Evolutionary conservation across 495 filamentous ascomycete genomes (phyloP).

Genomic region (Podospora conica): DNA sequence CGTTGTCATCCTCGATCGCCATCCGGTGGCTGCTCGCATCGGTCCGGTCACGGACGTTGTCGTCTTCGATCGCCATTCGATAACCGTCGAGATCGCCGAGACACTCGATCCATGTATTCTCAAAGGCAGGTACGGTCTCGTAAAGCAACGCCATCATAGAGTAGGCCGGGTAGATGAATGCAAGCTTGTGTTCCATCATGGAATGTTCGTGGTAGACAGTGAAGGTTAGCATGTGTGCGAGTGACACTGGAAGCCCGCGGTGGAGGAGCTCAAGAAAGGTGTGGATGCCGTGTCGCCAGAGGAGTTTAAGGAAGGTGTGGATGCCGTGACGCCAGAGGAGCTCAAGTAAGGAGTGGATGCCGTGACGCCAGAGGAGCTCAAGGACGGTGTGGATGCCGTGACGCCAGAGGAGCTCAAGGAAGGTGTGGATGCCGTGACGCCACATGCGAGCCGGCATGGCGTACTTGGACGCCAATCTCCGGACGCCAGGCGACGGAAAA

Average conservation of each 20-base stretch:
- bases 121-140: conserved; percentile 68
- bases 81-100: conserved; percentile 66
- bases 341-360: conserved; percentile 65
- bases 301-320: no score
- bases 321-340: no score
- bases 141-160: conserved; percentile 72
- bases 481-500: conserved; percentile 54
- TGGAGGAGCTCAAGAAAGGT: no score
- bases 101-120: conserved; percentile 88
- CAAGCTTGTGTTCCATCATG: conserved; percentile 77
- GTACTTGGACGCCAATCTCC: conserved; percentile 63
- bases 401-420: conserved; percentile 65
- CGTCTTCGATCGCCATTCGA: no score
- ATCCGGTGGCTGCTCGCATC: no score
- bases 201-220: no score
- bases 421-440: conserved; percentile 57
- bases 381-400: conserved; percentile 64
- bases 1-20: conserved; percentile 70
- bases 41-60: no score
- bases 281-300: no score
- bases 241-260: no score
- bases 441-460: conserved; percentile 80
- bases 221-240: no score
- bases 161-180: conserved; percentile 76
- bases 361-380: conserved; percentile 55